Conservation (phyloP, 768 basidiomycete species). For the Sistotremastrum niveocremeum region DNA sequence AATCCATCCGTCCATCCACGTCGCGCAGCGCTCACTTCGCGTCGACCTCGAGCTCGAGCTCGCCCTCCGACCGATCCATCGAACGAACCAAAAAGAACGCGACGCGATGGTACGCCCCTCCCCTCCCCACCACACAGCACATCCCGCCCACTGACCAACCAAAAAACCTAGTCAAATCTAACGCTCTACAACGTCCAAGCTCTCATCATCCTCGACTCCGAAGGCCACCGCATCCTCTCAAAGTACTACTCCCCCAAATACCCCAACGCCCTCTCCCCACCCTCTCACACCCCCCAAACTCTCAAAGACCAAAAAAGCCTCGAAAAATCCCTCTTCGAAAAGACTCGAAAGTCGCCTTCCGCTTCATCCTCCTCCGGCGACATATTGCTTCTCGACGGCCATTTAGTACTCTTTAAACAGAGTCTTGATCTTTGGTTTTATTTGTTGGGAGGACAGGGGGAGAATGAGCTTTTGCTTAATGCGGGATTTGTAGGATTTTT, state of each 20-base stretch:
- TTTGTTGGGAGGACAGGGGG: conserved; percentile 71
- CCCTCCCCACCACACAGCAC: too few species aligned
- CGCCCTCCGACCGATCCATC: too few species aligned
- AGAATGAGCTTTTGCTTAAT: conserved; percentile 95
- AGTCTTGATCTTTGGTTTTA: conserved; percentile 94
- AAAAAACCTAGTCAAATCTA: conserved; percentile 37
- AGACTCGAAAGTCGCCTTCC: conserved; percentile 59
- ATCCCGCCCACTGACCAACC: too few species aligned
- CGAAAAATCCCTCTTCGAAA: conserved; percentile 91
- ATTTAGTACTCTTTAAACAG: conserved; percentile 87
- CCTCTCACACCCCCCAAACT: conserved; percentile 40
- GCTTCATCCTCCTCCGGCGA: conserved; percentile 44
- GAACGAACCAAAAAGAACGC: too few species aligned
- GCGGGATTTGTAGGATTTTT: conserved; percentile 71
- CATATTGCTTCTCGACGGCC: conserved; percentile 81
- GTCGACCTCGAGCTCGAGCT: too few species aligned
- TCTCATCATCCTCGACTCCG: conserved; percentile 87
- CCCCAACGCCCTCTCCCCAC: conserved; percentile 14
- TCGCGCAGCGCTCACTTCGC: too few species aligned
- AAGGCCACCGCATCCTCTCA: conserved; percentile 87
- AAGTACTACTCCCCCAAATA: conserved; percentile 84
- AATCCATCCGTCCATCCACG: too few species aligned
- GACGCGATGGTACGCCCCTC: too few species aligned
- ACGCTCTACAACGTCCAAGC: conserved; percentile 80
- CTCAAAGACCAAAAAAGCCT: conserved; percentile 91